Evolutionary conservation across 257 asterid genomes (phyloP).

Genomic region (Plantago ovata): DNA sequence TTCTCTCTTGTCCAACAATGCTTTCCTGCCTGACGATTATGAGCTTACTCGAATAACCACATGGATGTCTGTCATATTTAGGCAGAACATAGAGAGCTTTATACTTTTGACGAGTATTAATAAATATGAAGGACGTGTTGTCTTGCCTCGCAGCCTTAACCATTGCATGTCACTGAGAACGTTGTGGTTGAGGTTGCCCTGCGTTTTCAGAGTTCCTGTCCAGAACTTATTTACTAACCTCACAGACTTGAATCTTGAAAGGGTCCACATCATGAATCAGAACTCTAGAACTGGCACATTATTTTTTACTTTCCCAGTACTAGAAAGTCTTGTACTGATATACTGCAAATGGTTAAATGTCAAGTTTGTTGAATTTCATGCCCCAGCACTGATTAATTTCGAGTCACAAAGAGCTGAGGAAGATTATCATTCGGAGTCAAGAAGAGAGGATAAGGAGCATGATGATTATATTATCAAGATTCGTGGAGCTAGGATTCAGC

Average conservation of each 20-base stretch:
- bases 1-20: no score
- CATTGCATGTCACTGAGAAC: no score
- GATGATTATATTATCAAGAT: not conserved
- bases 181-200: no score
- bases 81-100: no score
- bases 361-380: not conserved
- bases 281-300: not conserved
- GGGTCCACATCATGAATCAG: not conserved
- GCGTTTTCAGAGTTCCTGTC: not conserved
- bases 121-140: no score
- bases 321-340: not conserved
- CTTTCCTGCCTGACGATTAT: no score
- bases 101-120: no score
- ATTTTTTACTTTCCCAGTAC: not conserved
- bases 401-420: not conserved
- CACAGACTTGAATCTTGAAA: not conserved
- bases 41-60: no score
- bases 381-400: not conserved
- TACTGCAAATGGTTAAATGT: not conserved
- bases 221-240: not conserved
- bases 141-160: no score
- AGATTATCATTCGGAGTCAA: no score
- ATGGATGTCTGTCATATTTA: no score
- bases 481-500: not conserved
- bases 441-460: no score